Evolutionary conservation across 106 monocot species (phyloP), one percentile per base, ranked within the genome.

Genomic region (Narthecium ossifragum): DNA sequence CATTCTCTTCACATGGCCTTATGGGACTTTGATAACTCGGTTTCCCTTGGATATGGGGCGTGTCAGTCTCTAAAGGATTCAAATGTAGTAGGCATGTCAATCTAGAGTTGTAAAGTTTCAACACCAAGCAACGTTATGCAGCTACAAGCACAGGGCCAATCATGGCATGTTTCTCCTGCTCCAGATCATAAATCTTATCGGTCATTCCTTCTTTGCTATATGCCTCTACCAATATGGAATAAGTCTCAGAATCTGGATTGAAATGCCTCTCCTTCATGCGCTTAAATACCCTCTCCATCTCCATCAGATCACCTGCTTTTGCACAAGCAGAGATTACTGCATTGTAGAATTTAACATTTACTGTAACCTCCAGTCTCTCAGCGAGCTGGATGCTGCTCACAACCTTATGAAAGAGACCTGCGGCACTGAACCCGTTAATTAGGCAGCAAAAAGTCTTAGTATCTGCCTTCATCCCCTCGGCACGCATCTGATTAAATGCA

Each of bases 271-370:
- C 76, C 65, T 98, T 98, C 90, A 98, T 98, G 22, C 59, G 67
- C 46, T 59, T 80, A 56, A 81, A 98, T 1, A 98, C 90, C 67
- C 96, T 86, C 58, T 98, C 96, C 96, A 98, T 98, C 84, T 98
- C 96, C 65, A 84, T 54, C 43, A 90, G 53, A 74, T 98, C 96
- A 9, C 81, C 96, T 0, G 86, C 86, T 55, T 76, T 86, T 25
- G 86, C 90, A 74, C 96, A 98, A 0, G 96, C 90, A 49, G 72
- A 75, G 1, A 98, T 73, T 55, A 98, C 78, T 6, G 87, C 78
- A 72, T 96, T 98, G 55, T 74, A 83, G 36, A 90, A 98, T 17
- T 59, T 31, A 1, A 82, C 83, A 53, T 81, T 84, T 3, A 57
- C 34, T 15, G 68, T 78, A 23, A 90, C 66, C 28, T 79, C 80